Percentiles rank a stretch among this genome's conserved stretches.
phyloP scores from a whole-genome alignment of 495 filamentous ascomycete species.

The Monascus purpureus region DNA sequence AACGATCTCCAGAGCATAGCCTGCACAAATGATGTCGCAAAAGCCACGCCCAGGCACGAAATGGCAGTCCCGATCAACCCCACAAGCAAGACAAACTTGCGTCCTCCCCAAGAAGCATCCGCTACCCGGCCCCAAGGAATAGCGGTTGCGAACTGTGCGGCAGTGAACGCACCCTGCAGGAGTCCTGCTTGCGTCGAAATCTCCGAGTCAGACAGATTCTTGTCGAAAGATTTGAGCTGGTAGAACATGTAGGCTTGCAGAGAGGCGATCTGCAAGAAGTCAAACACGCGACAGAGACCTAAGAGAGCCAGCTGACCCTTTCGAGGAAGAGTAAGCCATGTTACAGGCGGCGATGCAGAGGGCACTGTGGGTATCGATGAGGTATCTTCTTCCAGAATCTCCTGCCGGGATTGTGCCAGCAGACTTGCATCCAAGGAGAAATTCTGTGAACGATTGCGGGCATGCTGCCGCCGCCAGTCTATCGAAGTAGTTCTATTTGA shows the following conservation, averaged over 20 bases:
- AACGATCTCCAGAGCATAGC: constrained; percentile 60
- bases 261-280: constrained; percentile 35
- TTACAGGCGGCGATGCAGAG: constrained; percentile 29
- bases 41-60: constrained; percentile 69
- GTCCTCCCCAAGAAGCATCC: constrained; percentile 53
- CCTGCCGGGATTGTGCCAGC: not conserved
- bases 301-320: constrained; percentile 65
- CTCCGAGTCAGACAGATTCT: constrained; percentile 46
- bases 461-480: constrained; percentile 19
- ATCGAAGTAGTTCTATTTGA: too few species aligned
- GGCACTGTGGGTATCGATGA: constrained; percentile 2
- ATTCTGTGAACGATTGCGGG: constrained; percentile 20
- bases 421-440: too few species aligned
- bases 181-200: constrained; percentile 70
- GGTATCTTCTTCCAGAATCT: constrained; percentile 5
- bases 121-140: constrained; percentile 71
- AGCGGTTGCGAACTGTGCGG: constrained; percentile 73
- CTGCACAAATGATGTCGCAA: constrained; percentile 54
- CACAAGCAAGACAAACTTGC: constrained; percentile 65
- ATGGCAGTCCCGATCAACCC: constrained; percentile 58
- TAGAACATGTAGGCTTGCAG: constrained; percentile 64
- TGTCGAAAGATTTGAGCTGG: constrained; percentile 58
- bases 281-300: constrained; percentile 55
- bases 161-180: constrained; percentile 66
- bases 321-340: constrained; percentile 55